Evolutionary conservation across 2,329 filamentous ascomycete genomes (phyloP).

Genomic region (Cadophora malorum): DNA sequence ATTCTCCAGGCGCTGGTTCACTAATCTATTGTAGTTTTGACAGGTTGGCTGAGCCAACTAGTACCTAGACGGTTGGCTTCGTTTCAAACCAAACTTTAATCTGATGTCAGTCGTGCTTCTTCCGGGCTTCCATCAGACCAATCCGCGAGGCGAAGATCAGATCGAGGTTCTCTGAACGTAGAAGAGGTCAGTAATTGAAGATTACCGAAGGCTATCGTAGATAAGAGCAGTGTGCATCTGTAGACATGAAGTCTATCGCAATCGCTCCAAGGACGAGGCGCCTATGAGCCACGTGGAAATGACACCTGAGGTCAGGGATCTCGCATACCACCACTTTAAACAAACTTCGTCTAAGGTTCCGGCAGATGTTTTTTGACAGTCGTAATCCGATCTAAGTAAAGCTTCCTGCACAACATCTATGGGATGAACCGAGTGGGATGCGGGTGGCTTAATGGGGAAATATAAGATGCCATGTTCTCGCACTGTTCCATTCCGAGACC

Average conservation of each 20-base stretch:
- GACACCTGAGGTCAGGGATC: neutral
- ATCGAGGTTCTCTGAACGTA: too few relatives aligned
- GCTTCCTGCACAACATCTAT: neutral
- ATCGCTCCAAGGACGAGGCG: neutral
- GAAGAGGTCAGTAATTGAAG: too few relatives aligned
- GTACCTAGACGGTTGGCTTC: neutral
- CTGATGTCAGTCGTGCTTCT: neutral
- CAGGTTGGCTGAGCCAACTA: neutral
- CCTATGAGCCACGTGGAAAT: too few relatives aligned
- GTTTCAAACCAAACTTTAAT: slow-evolving; percentile 1
- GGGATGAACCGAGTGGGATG: neutral
- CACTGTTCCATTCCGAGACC: neutral
- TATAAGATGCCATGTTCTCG: neutral
- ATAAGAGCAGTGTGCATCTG: too few relatives aligned
- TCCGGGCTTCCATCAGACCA: neutral
- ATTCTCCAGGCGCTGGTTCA: neutral
- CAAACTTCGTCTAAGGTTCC: neutral
- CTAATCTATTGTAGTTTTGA: neutral
- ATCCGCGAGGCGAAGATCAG: too few relatives aligned
- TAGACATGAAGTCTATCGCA: neutral
- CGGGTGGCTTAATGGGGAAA: neutral
- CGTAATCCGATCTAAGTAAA: neutral
- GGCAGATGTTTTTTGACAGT: neutral
- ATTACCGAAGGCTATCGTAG: too few relatives aligned
- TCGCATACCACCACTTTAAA: neutral